A percentile compares a stretch with the other conserved stretches of the same genome.
phyloP scores from a whole-genome alignment of 2,329 filamentous ascomycete genomes.

The Pseudogymnoascus sp. region DNA sequence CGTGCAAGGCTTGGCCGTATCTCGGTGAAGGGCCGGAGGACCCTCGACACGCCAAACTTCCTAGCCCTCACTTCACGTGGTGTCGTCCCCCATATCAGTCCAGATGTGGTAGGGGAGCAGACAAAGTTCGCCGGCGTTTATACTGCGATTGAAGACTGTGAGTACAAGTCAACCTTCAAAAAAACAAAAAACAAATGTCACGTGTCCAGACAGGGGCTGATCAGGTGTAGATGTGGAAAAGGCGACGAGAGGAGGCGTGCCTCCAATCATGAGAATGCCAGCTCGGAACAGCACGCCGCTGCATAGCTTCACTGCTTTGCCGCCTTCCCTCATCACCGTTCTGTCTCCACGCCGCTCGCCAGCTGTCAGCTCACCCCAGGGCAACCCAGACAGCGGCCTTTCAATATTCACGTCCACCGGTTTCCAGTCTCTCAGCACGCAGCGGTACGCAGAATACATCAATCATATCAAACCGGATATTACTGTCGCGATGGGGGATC shows the following conservation, averaged over 20 bases:
- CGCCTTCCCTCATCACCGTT: conserved; percentile 56
- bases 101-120: conserved; percentile 65
- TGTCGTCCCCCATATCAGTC: conserved; percentile 76
- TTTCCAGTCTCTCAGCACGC: conserved; percentile 61
- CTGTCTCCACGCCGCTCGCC: conserved; percentile 72
- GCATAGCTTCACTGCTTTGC: conserved; percentile 67
- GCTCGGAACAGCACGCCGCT: conserved; percentile 46
- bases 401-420: conserved; percentile 81
- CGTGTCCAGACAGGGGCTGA: background rate
- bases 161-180: conserved; percentile 28
- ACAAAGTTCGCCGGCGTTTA: conserved; percentile 63
- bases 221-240: conserved; percentile 51
- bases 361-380: conserved; percentile 60
- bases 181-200: background rate
- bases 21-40: conserved; percentile 48
- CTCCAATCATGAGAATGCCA: conserved; percentile 39
- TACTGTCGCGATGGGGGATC: conserved; percentile 68
- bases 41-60: conserved; percentile 77
- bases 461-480: conserved; percentile 69
- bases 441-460: conserved; percentile 60
- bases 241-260: conserved; percentile 39
- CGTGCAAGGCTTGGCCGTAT: conserved; percentile 33
- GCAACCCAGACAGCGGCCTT: conserved; percentile 62
- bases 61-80: conserved; percentile 76
- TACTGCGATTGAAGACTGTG: conserved; percentile 88